Conservation (phyloP, 495 filamentous ascomycete genomes). For the Astrothelium macrocarpum region DNA sequence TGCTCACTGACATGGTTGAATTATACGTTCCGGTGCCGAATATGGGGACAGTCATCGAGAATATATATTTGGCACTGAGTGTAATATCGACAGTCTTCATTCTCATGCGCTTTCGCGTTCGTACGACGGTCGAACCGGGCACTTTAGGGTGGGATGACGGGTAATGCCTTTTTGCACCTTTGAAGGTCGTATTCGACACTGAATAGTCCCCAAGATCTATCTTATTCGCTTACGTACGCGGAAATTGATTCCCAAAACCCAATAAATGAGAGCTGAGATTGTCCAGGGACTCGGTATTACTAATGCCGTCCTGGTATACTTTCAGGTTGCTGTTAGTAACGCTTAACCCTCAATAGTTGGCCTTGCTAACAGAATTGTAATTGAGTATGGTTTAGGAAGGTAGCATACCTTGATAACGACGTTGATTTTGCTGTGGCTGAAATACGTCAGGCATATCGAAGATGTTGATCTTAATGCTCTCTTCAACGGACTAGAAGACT, state of each 20-base stretch:
- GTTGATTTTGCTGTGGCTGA: neutral
- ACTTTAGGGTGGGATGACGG: constrained; percentile 2
- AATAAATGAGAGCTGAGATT: neutral
- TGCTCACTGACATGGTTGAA: neutral
- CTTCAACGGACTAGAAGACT: neutral
- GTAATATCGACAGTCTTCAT: neutral
- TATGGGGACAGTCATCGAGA: neutral
- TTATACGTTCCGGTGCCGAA: neutral
- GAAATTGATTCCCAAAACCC: neutral
- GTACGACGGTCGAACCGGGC: neutral
- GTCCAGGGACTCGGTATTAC: neutral
- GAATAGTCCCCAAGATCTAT: neutral
- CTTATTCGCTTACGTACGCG: neutral
- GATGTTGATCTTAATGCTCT: neutral
- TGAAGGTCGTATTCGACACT: neutral
- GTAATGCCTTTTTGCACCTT: neutral
- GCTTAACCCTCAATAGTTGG: neutral
- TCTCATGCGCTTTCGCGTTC: neutral
- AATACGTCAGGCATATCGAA: neutral
- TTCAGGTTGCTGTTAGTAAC: neutral
- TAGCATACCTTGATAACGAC: neutral
- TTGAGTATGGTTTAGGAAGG: neutral
- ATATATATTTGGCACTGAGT: neutral
- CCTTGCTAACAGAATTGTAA: neutral
- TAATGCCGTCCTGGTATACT: neutral